A percentile compares a stretch with the other conserved stretches of the same genome.
Evolutionary conservation across 129 eudicot genomes (phyloP).

Genomic region (Helichrysum umbraculigerum): DNA sequence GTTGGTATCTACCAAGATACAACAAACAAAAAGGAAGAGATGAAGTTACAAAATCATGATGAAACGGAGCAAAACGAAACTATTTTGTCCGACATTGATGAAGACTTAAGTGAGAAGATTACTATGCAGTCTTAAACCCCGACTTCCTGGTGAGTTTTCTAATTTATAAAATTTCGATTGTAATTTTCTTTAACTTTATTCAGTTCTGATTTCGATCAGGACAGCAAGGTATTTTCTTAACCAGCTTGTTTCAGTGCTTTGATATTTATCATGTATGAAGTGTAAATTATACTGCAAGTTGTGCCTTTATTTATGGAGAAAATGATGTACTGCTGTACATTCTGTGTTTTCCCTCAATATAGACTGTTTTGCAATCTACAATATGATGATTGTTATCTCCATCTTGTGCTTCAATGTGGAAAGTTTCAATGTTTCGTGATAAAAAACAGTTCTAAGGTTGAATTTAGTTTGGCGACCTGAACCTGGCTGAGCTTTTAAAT

Average conservation of each 20-base stretch:
- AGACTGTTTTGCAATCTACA: background rate
- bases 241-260: conserved; percentile 41
- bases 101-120: conserved; percentile 34
- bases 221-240: conserved; percentile 31
- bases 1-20: conserved; percentile 44
- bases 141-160: conserved; percentile 33
- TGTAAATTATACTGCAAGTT: conserved; percentile 56
- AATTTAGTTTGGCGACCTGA: background rate
- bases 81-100: conserved; percentile 26
- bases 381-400: background rate
- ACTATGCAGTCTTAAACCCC: conserved; percentile 40
- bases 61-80: conserved; percentile 31
- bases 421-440: background rate
- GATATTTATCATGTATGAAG: conserved; percentile 44
- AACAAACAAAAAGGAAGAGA: conserved; percentile 21
- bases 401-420: background rate
- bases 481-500: background rate
- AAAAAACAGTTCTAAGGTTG: background rate
- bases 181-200: conserved; percentile 29
- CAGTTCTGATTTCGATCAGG: conserved; percentile 28
- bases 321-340: conserved; percentile 28
- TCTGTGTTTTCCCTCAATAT: background rate
- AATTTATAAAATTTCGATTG: conserved; percentile 38
- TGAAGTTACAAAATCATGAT: conserved; percentile 19
- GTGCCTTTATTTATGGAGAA: conserved; percentile 32